Evolutionary conservation across 495 filamentous ascomycete genomes (phyloP).

Genomic region (Penicillium dipodomyicola): DNA sequence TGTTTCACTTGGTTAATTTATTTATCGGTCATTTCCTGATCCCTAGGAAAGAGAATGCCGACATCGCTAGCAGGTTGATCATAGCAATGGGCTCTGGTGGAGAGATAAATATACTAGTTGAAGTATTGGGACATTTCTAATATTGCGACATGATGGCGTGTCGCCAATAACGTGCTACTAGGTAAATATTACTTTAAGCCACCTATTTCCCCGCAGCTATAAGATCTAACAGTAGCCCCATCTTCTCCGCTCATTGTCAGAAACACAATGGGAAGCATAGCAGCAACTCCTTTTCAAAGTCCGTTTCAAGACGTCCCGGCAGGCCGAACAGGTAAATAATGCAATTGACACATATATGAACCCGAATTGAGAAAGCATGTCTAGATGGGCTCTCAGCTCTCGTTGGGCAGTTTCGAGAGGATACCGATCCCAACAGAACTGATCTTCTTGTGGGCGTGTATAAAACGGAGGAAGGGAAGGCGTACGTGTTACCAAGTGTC

Average conservation of each 20-base stretch:
- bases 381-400: slow-evolving; percentile 6
- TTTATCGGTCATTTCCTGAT: no score
- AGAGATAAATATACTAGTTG: neutral
- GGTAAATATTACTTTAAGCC: slow-evolving; percentile 1
- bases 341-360: neutral
- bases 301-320: slow-evolving; percentile 13
- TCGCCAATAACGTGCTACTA: slow-evolving; percentile 10
- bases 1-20: no score
- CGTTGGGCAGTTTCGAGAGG: slow-evolving; percentile 6
- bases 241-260: neutral
- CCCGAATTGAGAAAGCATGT: neutral
- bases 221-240: neutral
- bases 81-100: neutral
- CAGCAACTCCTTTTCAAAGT: slow-evolving; percentile 11
- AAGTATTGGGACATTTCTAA: neutral
- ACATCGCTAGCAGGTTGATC: neutral
- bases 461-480: slow-evolving; percentile 18
- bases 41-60: no score
- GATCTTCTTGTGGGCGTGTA: slow-evolving; percentile 20
- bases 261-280: slow-evolving; percentile 16
- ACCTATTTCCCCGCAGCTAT: slow-evolving; percentile 4
- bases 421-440: slow-evolving; percentile 14
- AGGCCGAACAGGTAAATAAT: slow-evolving; percentile 8
- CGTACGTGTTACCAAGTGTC: slow-evolving; percentile 17
- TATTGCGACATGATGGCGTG: slow-evolving; percentile 15